A percentile compares a stretch with the other conserved stretches of the same genome.
phyloP scores from a whole-genome alignment of 1,139 yeast species.

The Saccharomyces pastorianus region DNA sequence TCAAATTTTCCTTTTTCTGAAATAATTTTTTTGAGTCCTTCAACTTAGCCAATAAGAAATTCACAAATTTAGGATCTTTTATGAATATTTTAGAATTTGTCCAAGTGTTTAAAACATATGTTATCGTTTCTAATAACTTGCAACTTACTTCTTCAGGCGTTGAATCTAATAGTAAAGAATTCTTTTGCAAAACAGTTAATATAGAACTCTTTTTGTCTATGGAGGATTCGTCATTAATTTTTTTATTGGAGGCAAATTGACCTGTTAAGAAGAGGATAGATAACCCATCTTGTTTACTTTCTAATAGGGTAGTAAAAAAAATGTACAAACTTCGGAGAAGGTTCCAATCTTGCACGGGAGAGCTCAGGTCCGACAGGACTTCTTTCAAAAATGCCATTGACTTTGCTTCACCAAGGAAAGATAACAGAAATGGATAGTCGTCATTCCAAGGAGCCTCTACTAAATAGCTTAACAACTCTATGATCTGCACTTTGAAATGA shows the following conservation, averaged over 20 bases:
- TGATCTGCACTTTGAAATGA: constrained; percentile 41
- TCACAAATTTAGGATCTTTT: constrained; percentile 45
- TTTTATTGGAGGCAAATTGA: constrained; percentile 36
- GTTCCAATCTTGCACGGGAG: constrained; percentile 48
- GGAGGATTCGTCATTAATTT: constrained; percentile 2
- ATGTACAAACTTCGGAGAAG: constrained; percentile 55
- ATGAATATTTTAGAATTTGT: constrained; percentile 47
- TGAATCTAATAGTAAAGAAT: constrained; percentile 43
- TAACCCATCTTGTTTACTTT: constrained; percentile 78
- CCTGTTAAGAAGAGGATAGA: constrained; percentile 74
- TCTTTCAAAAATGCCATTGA: constrained; percentile 54
- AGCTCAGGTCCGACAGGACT: constrained; percentile 52
- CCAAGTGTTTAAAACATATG: constrained; percentile 64
- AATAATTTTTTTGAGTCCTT: constrained; percentile 20
- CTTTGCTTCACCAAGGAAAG: constrained; percentile 63
- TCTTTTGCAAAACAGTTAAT: constrained; percentile 51
- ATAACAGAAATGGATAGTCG: constrained; percentile 66
- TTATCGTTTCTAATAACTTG: constrained; percentile 56
- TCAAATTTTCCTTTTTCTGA: constrained; percentile 8
- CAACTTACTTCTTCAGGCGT: constrained; percentile 49
- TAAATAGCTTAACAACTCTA: constrained; percentile 53
- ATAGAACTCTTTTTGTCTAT: constrained; percentile 32
- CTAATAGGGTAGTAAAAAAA: constrained; percentile 69
- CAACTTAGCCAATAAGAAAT: constrained; percentile 40
- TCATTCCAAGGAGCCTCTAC: constrained; percentile 55